Evolutionary conservation across 352 stramenopile genomes (phyloP), one percentile per base, ranked within the genome.

Genomic region (Phytophthora quininea): DNA sequence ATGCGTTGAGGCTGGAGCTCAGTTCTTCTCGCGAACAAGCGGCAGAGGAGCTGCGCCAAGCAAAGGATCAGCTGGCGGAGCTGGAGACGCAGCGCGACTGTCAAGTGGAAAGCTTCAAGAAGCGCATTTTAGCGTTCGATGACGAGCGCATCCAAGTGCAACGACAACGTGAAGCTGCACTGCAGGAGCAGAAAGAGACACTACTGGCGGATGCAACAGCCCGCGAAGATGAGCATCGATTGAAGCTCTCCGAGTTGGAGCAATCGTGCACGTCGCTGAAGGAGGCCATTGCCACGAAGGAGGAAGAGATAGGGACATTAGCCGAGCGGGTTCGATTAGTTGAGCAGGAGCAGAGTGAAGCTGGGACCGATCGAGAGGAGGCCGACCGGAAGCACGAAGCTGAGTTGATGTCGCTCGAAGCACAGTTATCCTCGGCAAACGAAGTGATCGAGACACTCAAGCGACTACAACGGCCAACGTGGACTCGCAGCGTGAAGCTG

Each of bases 391-490:
- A 55, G 55, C 65, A 57, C 43, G 71, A 76, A 48, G 62, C 63
- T 10, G 58, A 68, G 31, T 42, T 40, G 42, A 66, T 70, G 31
- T 58, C 78, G 48, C 62, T 73, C 12, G 54, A 74, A 67, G 51
- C 57, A 15, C 53, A 84, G n/a, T 40, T 88, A 29, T 59, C 50
- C 3, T 54, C 51, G 9, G 77, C 77, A 24, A 82, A 72, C 24
- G 66, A 62, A 7, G 76, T 63, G 30, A 75, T 86, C 27, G 57
- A 74, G 46, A 57, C 80, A 46, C 67, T 87, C 76, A 62, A 4
- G 40, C 49, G 12, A 42, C 65, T n/a, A 55, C 49, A 8, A 65
- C 51, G 6, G 43, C 45, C 37, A 67, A 49, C 38, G 64, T 67
- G 12, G 55, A 46, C n/a, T 51, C 69, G 3, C 69, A 77, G 31